phyloP scores from a whole-genome alignment of 306 rosid genomes.

The Fagus sylvatica region DNA sequence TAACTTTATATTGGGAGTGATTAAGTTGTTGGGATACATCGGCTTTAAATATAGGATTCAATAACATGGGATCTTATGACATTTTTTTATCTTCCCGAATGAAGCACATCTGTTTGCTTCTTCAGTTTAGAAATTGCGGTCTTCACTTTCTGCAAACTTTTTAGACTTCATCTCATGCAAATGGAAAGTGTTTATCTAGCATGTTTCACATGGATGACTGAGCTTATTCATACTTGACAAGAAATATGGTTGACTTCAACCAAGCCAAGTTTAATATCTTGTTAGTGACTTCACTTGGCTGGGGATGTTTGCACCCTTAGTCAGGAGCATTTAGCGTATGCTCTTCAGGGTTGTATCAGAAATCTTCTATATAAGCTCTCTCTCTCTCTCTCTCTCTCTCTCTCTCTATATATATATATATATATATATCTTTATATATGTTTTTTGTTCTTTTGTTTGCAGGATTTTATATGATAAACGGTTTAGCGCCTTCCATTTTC shows the following conservation, averaged over 20 bases:
- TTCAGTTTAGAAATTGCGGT: not conserved
- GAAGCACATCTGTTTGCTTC: not conserved
- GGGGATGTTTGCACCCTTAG: not conserved
- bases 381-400: no score
- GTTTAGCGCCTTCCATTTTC: conserved; percentile 86
- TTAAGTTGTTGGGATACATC: not conserved
- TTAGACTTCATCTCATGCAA: not conserved
- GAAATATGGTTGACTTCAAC: not conserved
- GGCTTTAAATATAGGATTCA: not conserved
- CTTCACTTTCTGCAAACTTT: not conserved
- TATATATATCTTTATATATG: no score
- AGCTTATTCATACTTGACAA: not conserved
- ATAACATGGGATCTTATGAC: not conserved
- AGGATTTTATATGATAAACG: conserved; percentile 95
- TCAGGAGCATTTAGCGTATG: not conserved
- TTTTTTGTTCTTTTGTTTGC: conserved; percentile 29
- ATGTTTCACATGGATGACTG: not conserved
- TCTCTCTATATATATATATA: no score
- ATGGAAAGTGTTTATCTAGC: not conserved
- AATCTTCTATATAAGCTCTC: not conserved
- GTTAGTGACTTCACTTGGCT: not conserved
- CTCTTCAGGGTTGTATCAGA: not conserved
- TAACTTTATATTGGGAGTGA: not conserved
- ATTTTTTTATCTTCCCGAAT: not conserved
- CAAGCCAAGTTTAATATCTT: not conserved